A percentile compares a stretch with the other conserved stretches of the same genome.
Evolutionary conservation across 2,329 filamentous ascomycete genomes (phyloP).

Genomic region (Fusarium verrucosum): DNA sequence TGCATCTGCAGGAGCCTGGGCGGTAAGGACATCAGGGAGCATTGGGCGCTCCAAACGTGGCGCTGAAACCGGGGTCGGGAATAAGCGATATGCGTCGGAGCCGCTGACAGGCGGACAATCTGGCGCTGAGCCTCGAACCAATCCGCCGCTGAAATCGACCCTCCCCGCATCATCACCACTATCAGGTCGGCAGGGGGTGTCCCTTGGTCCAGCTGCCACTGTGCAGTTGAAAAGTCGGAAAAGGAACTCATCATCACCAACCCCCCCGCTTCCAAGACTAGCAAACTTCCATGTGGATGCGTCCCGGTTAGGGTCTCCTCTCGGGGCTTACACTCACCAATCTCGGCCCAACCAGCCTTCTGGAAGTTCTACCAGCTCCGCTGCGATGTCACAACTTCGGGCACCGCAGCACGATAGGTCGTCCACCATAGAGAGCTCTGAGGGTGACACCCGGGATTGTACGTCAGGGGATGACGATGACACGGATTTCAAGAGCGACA

Average conservation of each 20-base stretch:
- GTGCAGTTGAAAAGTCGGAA: conserved; percentile 46
- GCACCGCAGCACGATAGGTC: conserved; percentile 47
- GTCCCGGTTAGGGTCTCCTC: conserved; percentile 57
- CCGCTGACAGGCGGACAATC: conserved; percentile 52
- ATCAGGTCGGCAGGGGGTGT: conserved; percentile 36
- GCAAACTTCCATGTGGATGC: conserved; percentile 66
- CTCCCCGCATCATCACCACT: conserved; percentile 38
- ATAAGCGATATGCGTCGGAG: conserved; percentile 64
- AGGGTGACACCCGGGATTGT: conserved; percentile 71
- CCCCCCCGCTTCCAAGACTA: conserved; percentile 63
- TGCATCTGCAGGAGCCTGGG: conserved; percentile 65
- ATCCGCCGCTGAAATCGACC: conserved; percentile 40
- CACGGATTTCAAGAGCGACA: conserved; percentile 81
- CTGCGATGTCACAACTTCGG: conserved; percentile 53
- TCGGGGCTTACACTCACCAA: conserved; percentile 50
- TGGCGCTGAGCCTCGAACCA: conserved; percentile 44
- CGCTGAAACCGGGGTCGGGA: conserved; percentile 53
- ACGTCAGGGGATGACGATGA: conserved; percentile 79
- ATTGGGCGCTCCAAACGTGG: conserved; percentile 64
- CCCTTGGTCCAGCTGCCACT: conserved; percentile 42
- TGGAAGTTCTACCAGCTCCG: conserved; percentile 55
- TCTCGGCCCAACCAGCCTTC: conserved; percentile 55
- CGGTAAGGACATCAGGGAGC: conserved; percentile 61
- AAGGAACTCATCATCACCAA: conserved; percentile 64
- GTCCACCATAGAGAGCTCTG: conserved; percentile 75